Percentiles rank a stretch among this genome's conserved stretches.
Conservation (phyloP, 1,139 yeast genomes). For the Debaryomyces sp. region DNA sequence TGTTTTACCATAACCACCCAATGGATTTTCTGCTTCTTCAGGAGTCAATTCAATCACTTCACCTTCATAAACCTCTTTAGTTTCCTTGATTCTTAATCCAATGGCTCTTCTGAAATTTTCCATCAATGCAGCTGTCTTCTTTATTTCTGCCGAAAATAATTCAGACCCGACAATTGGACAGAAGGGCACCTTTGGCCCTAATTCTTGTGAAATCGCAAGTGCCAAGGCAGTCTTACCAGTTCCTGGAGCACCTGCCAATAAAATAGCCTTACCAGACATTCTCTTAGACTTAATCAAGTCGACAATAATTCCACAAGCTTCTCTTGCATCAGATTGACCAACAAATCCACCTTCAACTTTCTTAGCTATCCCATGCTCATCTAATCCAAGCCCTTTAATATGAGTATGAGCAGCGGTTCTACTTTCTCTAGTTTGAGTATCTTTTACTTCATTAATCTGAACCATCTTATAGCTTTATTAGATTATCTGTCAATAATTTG, state of each 20-base stretch:
- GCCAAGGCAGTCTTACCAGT: conserved; percentile 98
- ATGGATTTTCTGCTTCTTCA: conserved; percentile 94
- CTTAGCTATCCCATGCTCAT: conserved; percentile 86
- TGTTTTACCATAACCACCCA: conserved; percentile 97
- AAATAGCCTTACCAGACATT: conserved; percentile 95
- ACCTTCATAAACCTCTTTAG: conserved; percentile 98
- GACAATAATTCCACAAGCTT: conserved; percentile 95
- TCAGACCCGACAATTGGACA: conserved; percentile 98
- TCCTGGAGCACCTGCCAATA: conserved; percentile 97
- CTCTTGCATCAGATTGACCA: conserved; percentile 93
- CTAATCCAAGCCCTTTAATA: conserved; percentile 92
- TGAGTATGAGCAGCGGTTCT: conserved; percentile 98
- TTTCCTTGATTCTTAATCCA: conserved; percentile 93
- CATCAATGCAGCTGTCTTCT: conserved; percentile 96
- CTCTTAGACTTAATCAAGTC: conserved; percentile 91
- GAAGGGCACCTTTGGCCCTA: conserved; percentile 98
- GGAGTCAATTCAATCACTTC: conserved; percentile 96
- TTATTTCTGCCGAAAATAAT: conserved; percentile 94
- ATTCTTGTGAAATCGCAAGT: conserved; percentile 91
- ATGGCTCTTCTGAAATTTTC: conserved; percentile 97
- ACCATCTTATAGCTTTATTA: conserved; percentile 52
- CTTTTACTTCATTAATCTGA: conserved; percentile 81
- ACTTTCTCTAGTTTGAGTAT: conserved; percentile 56
- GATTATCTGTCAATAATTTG: not conserved
- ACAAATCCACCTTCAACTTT: conserved; percentile 92